Conservation (phyloP, 2,329 filamentous ascomycete genomes). For the Zasmidium cellare region DNA sequence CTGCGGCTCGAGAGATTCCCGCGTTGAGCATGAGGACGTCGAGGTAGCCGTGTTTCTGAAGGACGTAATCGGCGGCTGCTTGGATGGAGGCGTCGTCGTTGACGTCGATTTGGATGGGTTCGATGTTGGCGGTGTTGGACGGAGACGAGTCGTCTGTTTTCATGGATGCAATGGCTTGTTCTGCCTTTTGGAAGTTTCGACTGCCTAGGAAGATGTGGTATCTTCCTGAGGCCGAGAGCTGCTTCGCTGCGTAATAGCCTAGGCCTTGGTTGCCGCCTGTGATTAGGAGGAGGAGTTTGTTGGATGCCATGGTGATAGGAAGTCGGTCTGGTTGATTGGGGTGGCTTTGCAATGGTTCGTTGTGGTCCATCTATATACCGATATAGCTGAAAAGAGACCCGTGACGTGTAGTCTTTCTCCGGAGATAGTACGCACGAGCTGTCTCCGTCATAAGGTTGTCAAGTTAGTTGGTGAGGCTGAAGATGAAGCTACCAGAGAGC, state of each 20-base stretch:
- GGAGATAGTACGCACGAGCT: neutral
- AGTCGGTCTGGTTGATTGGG: too few species aligned
- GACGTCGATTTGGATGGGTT: conserved; percentile 45
- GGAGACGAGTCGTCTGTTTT: conserved; percentile 5
- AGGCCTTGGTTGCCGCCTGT: conserved; percentile 48
- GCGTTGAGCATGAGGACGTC: conserved; percentile 41
- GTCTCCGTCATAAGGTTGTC: neutral
- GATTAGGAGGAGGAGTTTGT: conserved; percentile 29
- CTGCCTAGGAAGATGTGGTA: conserved; percentile 45
- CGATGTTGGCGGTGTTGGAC: conserved; percentile 26
- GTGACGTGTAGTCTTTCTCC: too few species aligned
- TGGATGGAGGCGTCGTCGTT: conserved; percentile 44
- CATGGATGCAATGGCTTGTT: conserved; percentile 35
- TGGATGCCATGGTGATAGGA: neutral
- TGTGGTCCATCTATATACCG: neutral
- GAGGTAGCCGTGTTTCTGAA: conserved; percentile 29
- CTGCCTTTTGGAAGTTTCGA: conserved; percentile 38
- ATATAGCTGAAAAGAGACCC: too few species aligned
- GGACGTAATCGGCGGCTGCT: conserved; percentile 35
- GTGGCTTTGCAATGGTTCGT: too few species aligned
- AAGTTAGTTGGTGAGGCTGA: neutral
- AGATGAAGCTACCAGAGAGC: too few species aligned
- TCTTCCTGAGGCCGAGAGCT: conserved; percentile 39
- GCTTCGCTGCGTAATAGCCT: conserved; percentile 44
- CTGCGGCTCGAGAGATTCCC: conserved; percentile 26